Evolutionary conservation across 2,329 filamentous ascomycete genomes (phyloP).

Genomic region (Gnomoniopsis sp.): DNA sequence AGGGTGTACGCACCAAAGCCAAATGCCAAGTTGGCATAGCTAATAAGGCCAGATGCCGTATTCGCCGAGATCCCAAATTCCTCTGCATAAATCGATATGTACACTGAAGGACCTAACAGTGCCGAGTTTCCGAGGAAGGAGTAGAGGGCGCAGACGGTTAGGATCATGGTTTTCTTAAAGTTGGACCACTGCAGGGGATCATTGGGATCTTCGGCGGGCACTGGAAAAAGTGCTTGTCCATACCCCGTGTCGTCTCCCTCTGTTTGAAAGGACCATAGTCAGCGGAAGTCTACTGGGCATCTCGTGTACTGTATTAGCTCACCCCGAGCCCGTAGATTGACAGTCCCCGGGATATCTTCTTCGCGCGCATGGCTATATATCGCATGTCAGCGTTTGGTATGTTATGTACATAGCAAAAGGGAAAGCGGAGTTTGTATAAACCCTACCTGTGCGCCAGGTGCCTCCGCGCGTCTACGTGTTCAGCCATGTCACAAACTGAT

Average conservation of each 20-base stretch:
- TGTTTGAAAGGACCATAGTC: neutral
- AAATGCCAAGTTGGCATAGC: slow-evolving; percentile 58
- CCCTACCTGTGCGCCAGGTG: slow-evolving; percentile 13
- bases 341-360: slow-evolving; percentile 53
- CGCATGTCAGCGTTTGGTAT: neutral
- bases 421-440: too few species aligned
- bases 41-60: slow-evolving; percentile 52
- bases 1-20: slow-evolving; percentile 43
- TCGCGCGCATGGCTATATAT: slow-evolving; percentile 51
- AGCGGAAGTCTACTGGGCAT: neutral
- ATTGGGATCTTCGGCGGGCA: slow-evolving; percentile 59
- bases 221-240: slow-evolving; percentile 58
- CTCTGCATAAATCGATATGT: slow-evolving; percentile 51
- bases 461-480: neutral
- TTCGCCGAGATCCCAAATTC: slow-evolving; percentile 48
- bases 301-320: slow-evolving; percentile 1
- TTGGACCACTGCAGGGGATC: slow-evolving; percentile 56
- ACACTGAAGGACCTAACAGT: slow-evolving; percentile 54
- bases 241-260: slow-evolving; percentile 47
- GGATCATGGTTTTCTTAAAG: slow-evolving; percentile 54
- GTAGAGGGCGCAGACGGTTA: slow-evolving; percentile 51
- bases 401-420: too few species aligned
- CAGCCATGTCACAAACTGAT: neutral
- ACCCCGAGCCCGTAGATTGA: slow-evolving; percentile 42
- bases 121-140: slow-evolving; percentile 58